Evolutionary conservation across 2,329 filamentous ascomycete genomes (phyloP).

Genomic region (Alternaria incomplexa): DNA sequence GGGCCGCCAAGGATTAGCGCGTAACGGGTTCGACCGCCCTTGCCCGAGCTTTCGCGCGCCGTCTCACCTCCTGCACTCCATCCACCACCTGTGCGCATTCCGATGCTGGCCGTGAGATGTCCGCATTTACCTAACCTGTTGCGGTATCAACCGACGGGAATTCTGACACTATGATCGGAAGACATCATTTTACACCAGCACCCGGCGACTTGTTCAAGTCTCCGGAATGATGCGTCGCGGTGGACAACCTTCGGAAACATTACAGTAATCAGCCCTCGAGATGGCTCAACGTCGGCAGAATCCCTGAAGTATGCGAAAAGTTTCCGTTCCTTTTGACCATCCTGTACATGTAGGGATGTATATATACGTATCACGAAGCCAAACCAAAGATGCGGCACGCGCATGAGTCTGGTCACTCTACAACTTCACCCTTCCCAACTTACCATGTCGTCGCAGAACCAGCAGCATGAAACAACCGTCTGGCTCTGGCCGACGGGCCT

Average conservation of each 20-base stretch:
- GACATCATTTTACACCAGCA: background rate
- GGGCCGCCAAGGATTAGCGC: background rate
- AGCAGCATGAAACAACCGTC: slow-evolving; percentile 14
- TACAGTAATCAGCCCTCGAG: background rate
- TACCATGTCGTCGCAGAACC: background rate
- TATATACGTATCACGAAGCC: background rate
- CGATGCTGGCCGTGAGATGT: background rate
- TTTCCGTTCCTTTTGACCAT: background rate
- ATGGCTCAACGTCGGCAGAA: background rate
- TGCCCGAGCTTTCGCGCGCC: background rate
- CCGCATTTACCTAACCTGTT: background rate
- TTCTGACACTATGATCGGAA: background rate
- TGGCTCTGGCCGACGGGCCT: slow-evolving; percentile 30
- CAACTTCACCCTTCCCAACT: background rate
- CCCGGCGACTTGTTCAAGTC: background rate
- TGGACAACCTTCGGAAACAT: background rate
- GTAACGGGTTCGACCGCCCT: background rate
- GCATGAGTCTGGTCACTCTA: background rate
- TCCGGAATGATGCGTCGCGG: background rate
- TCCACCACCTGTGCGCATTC: background rate
- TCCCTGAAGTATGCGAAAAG: background rate
- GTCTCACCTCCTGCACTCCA: background rate
- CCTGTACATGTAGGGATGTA: background rate
- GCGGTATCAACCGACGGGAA: background rate
- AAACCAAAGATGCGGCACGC: background rate